Evolutionary conservation across 768 basidiomycete species (phyloP), one percentile per base, ranked within the genome.

Genomic region (Myochromella boudieri): DNA sequence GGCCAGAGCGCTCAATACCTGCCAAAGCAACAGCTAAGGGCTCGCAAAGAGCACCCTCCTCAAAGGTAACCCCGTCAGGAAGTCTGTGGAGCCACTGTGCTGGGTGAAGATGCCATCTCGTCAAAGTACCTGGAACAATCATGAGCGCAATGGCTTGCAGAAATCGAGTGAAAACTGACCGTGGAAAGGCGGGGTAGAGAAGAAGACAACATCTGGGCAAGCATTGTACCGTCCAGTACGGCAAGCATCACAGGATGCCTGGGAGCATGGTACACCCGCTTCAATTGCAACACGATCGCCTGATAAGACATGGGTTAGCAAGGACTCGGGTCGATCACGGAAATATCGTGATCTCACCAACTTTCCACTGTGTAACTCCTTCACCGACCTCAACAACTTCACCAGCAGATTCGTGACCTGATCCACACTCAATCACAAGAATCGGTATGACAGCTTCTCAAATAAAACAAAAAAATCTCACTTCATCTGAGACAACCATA

Each of bases 271-370:
- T 1, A 85, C 75, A n/a, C 81, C 81, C 4, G 80, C 81, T 59
- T 85, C 84, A 49, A 85, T 81, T 1, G 83, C 84, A 26, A 85
- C 83, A 31, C 81, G 75, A 60, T 85, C 84, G 41, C 82, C 82
- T 78, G 22, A 40, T 38, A 14, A 49, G 29, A 22, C 25, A 20
- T 7, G 10, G 15, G 36, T 22, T 20, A 44, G 24, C 21, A 38
- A 31, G 25, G 28, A 14, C 25, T 24, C 14, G 21, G 33, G 38
- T 12, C n/a, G 11, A 29, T 11, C 8, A 37, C 5, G 6, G 33
- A 6, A 34, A 24, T n/a, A 37, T 12, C 25, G 26, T 18, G 3
- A 15, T 27, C 62, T 62, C 52, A 75, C 81, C 82, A 48, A 64
- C 62, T 71, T 81, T 81, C 82, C 82, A 84, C 45, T 81, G 71